phyloP scores from a whole-genome alignment of 2,329 filamentous ascomycete species.

The Ascochyta viciae-villosae region DNA sequence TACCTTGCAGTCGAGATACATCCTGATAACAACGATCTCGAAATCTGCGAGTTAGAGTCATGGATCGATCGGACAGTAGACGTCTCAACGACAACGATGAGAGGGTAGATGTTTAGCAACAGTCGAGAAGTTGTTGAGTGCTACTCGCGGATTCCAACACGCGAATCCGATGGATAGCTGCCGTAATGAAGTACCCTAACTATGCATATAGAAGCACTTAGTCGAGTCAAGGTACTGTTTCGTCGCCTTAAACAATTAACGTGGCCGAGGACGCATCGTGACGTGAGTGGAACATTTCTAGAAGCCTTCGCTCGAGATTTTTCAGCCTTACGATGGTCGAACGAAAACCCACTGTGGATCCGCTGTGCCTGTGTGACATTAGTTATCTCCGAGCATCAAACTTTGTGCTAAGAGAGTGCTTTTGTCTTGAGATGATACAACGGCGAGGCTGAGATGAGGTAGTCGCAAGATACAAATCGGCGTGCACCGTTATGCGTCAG shows the following conservation, averaged over 20 bases:
- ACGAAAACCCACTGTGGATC: conserved; percentile 18
- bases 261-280: conserved; percentile 22
- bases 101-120: conserved; percentile 1
- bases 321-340: conserved; percentile 26
- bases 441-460: background rate
- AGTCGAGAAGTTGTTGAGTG: conserved; percentile 2
- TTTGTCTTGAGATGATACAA: background rate
- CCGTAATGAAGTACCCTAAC: background rate
- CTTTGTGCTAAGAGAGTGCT: background rate
- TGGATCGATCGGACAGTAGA: conserved; percentile 1
- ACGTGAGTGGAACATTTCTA: conserved; percentile 24
- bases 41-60: background rate
- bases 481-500: background rate
- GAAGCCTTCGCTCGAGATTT: conserved; percentile 21
- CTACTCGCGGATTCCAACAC: background rate
- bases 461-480: background rate
- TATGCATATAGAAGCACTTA: conserved; percentile 7
- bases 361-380: conserved; percentile 12
- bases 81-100: background rate
- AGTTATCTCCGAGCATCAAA: conserved; percentile 1
- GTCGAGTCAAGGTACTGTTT: background rate
- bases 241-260: background rate
- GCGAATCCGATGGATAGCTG: conserved; percentile 1
- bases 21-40: conserved; percentile 2
- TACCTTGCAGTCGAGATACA: conserved; percentile 1